These are phyloP conservation scores for Parascedosporium putredinis DNA, from an alignment of 2,329 filamentous ascomycete genomes.

Conservation along the genomic window DNA sequence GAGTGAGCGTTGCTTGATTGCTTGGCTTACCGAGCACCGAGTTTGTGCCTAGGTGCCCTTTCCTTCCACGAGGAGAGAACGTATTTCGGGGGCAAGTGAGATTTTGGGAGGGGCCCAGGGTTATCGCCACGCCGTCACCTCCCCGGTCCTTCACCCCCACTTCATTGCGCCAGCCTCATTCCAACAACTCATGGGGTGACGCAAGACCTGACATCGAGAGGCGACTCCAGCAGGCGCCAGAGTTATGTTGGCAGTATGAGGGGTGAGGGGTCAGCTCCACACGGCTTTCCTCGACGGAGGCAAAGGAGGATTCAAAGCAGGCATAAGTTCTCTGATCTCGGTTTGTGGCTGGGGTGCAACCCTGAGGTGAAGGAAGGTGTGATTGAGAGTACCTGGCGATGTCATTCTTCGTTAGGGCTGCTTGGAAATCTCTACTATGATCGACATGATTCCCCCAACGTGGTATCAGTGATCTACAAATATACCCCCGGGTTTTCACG, in stretches of 20 bases:
- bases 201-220: too few relatives aligned
- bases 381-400: neutral
- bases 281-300: too few relatives aligned
- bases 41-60: too few relatives aligned
- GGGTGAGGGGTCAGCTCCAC: too few relatives aligned
- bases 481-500: neutral
- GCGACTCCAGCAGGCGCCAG: too few relatives aligned
- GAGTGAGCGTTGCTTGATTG: too few relatives aligned
- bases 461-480: neutral
- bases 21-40: too few relatives aligned
- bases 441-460: neutral
- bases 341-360: neutral
- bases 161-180: neutral
- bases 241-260: too few relatives aligned
- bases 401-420: neutral
- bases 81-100: too few relatives aligned
- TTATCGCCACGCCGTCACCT: neutral
- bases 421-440: neutral
- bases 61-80: too few relatives aligned
- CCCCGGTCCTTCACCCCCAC: neutral
- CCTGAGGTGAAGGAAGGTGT: neutral
- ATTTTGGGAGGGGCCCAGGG: neutral
- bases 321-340: neutral
- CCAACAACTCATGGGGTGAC: neutral
- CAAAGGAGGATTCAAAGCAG: too few relatives aligned